Percentiles rank a stretch among this genome's conserved stretches.
These are phyloP conservation scores for Gossypium schwendimanii DNA, from an alignment of 441 rosid species.

Conservation along the genomic window DNA sequence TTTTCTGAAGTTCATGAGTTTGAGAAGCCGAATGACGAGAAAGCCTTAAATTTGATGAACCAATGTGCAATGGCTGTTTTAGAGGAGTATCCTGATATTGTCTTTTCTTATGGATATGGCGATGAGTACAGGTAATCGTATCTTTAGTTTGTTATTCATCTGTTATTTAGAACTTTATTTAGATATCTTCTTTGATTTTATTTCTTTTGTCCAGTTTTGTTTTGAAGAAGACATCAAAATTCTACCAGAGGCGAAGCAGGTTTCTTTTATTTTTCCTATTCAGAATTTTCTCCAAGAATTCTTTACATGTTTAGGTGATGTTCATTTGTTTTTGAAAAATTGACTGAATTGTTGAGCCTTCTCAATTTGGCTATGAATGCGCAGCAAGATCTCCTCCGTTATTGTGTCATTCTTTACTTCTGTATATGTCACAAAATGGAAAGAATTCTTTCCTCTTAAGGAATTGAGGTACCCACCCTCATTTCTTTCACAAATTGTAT, in stretches of 20 bases:
- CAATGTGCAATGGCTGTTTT: slow-evolving; percentile 54
- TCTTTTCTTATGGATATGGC: slow-evolving; percentile 73
- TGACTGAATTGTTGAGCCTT: not conserved
- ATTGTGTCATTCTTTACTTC: slow-evolving; percentile 70
- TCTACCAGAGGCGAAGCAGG: slow-evolving; percentile 88
- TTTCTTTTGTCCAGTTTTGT: slow-evolving; percentile 50
- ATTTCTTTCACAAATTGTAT: slow-evolving; percentile 50
- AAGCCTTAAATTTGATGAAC: slow-evolving; percentile 64
- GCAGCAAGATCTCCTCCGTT: slow-evolving; percentile 78
- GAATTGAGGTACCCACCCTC: slow-evolving; percentile 59
- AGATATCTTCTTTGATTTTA: not conserved
- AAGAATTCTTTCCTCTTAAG: slow-evolving; percentile 52
- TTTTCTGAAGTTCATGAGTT: slow-evolving; percentile 64
- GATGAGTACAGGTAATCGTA: slow-evolving; percentile 63
- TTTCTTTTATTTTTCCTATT: slow-evolving; percentile 13
- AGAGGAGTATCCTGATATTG: slow-evolving; percentile 69
- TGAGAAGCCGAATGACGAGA: slow-evolving; percentile 70
- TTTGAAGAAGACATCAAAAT: slow-evolving; percentile 68
- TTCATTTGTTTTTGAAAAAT: not conserved
- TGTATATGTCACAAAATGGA: slow-evolving; percentile 61
- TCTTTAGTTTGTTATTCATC: not conserved
- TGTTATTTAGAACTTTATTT: not conserved
- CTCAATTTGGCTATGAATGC: slow-evolving; percentile 1
- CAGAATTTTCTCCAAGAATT: slow-evolving; percentile 9
- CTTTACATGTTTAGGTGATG: not conserved